These are phyloP conservation scores for Backusella australiensis DNA, from an alignment of 192 early-diverging fungal species.

Conservation along the genomic window DNA sequence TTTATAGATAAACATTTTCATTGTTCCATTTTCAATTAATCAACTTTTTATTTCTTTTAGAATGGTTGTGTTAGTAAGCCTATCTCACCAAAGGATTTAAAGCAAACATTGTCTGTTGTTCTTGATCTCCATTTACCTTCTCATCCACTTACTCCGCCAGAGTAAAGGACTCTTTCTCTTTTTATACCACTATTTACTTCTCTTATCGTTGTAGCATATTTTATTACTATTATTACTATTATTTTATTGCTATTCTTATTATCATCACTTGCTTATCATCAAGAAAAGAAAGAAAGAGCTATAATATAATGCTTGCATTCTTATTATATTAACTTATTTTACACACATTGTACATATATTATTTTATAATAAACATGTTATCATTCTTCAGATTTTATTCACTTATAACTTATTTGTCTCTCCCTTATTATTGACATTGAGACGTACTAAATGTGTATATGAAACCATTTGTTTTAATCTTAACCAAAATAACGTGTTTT, in stretches of 20 bases:
- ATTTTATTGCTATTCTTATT: background rate
- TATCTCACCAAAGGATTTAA: slow-evolving; percentile 27
- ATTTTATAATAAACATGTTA: background rate
- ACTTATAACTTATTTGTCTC: background rate
- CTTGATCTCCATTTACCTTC: slow-evolving; percentile 7
- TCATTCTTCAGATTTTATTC: background rate
- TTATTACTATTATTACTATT: background rate
- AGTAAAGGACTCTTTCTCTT: background rate
- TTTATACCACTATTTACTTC: background rate
- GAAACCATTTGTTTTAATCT: background rate
- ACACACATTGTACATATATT: slow-evolving; percentile 12
- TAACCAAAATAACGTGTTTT: background rate
- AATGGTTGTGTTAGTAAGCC: slow-evolving; percentile 55
- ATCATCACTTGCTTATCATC: background rate
- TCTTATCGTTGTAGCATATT: background rate
- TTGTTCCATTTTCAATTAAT: background rate
- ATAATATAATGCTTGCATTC: background rate
- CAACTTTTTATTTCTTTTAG: slow-evolving; percentile 4
- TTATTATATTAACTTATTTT: slow-evolving; percentile 5
- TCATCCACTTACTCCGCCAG: slow-evolving; percentile 5
- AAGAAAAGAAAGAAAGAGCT: background rate
- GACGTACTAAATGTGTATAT: background rate
- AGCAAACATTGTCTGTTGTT: slow-evolving; percentile 12
- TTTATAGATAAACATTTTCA: background rate
- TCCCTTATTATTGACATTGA: background rate